Evolutionary conservation across 768 basidiomycete species (phyloP), one percentile per base, ranked within the genome.

Genomic region (Termitomyces sp.): DNA sequence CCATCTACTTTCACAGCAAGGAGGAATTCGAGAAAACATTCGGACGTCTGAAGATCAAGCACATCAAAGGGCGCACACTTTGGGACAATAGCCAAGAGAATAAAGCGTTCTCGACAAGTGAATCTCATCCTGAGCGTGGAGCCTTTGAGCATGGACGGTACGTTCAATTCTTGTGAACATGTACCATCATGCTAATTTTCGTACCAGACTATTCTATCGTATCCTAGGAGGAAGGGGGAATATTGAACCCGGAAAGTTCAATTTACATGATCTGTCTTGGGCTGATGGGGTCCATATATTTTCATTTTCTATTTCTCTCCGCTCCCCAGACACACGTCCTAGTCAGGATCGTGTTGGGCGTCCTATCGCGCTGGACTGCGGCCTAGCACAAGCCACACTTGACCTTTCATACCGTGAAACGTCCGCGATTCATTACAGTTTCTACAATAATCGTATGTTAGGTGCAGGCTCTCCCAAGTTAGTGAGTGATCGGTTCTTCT

Each of bases 71-170:
- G 19, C 66, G 69, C 28, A 42, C 64, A 14, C 54, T 59, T 1
- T 67, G 61, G 5, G 80, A 79, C 35, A 72, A 73, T 35, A 78
- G 79, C 50, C 71, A 74, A 46, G 73, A 75, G 1, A 81, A 80
- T 47, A 67, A 72, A 17, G 66, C 69, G 0, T 80, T 72, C 51
- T 50, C 59, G 23, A 49, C 59, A 12, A 61, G 60, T 1, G 62
- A 64, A 2, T 50, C 64, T 1, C 64, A 68, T 6, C 43, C 64
- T 9, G 63, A 67, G 39, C 72, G 81, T 8, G 77, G 64, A 3
- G 66, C 68, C 8, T 82, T 79, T 65, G 81, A 82, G 51, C 76
- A 80, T 44, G 77, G 79, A 45, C 72, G 80, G 78, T 76, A 56
- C 17, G 64, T 34, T 40, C 17, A 8, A 11, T 34, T 28, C 40